Conservation (phyloP, 371 early-diverging fungal species). For the Mortierella polycephala region DNA sequence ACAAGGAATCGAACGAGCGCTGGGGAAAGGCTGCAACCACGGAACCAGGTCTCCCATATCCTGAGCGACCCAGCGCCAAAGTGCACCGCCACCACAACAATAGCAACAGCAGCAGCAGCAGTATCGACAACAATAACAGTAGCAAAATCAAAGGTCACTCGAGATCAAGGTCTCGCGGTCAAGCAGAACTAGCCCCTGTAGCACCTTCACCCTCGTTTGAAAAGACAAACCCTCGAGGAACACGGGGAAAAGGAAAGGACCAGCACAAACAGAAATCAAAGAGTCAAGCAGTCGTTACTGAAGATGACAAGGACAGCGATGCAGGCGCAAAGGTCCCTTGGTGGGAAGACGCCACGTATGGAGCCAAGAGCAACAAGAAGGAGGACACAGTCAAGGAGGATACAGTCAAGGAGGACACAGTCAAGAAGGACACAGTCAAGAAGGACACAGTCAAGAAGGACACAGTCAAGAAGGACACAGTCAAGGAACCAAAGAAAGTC, state of each 20-base stretch:
- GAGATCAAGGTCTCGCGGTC: slow-evolving; percentile 13
- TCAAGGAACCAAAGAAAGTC: not conserved
- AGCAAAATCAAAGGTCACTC: not conserved
- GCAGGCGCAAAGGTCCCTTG: slow-evolving; percentile 23
- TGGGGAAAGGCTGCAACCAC: slow-evolving; percentile 31
- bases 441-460: too few relatives aligned
- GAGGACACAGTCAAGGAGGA: not conserved
- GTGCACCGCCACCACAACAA: not conserved
- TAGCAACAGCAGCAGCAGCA: too few relatives aligned
- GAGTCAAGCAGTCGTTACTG: slow-evolving; percentile 6
- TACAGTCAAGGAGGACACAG: not conserved
- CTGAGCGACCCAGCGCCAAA: slow-evolving; percentile 11
- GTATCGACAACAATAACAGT: not conserved
- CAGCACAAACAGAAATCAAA: slow-evolving; percentile 31
- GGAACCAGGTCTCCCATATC: slow-evolving; percentile 41
- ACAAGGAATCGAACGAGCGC: slow-evolving; percentile 13
- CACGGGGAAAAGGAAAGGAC: slow-evolving; percentile 40
- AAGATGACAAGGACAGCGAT: slow-evolving; percentile 9
- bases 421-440: slow-evolving; percentile 7
- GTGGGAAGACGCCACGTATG: slow-evolving; percentile 54
- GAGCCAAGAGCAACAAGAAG: slow-evolving; percentile 21
- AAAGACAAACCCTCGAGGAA: slow-evolving; percentile 20
- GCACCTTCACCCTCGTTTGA: slow-evolving; percentile 6
- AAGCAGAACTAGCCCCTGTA: not conserved
- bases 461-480: not conserved